These are phyloP conservation scores for Penstemon davidsonii DNA, from an alignment of 257 asterid species.

Conservation along the genomic window DNA sequence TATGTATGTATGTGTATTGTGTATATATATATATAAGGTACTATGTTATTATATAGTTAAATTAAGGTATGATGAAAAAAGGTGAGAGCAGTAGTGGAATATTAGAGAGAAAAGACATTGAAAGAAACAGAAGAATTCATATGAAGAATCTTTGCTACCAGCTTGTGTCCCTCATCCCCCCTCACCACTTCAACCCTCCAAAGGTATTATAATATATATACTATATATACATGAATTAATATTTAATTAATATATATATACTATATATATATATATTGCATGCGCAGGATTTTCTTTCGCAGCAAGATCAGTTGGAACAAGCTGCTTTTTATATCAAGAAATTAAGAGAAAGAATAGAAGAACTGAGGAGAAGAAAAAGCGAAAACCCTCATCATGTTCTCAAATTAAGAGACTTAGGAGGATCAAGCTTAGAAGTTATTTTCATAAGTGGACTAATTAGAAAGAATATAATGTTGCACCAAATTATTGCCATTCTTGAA, in stretches of 20 bases:
- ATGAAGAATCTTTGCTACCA: constrained; percentile 32
- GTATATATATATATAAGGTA: no score
- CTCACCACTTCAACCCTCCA: constrained; percentile 25
- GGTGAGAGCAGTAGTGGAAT: constrained; percentile 8
- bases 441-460: constrained; percentile 27
- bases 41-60: no score
- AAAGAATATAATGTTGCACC: constrained; percentile 28
- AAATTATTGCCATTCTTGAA: constrained; percentile 34
- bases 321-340: constrained; percentile 33
- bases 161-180: constrained; percentile 41
- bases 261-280: background rate
- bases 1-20: no score
- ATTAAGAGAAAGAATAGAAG: constrained; percentile 36
- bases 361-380: constrained; percentile 32
- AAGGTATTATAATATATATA: constrained; percentile 29
- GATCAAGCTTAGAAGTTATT: constrained; percentile 41
- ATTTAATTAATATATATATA: background rate
- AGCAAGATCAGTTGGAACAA: constrained; percentile 40
- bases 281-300: constrained; percentile 37
- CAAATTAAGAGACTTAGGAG: constrained; percentile 35
- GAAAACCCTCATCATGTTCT: background rate
- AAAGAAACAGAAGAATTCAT: background rate
- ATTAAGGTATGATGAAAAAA: background rate
- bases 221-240: background rate
- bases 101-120: constrained; percentile 23